A percentile compares a stretch with the other conserved stretches of the same genome.
phyloP scores from a whole-genome alignment of 768 basidiomycete genomes.

The Hemileccinum rubropunctum region DNA sequence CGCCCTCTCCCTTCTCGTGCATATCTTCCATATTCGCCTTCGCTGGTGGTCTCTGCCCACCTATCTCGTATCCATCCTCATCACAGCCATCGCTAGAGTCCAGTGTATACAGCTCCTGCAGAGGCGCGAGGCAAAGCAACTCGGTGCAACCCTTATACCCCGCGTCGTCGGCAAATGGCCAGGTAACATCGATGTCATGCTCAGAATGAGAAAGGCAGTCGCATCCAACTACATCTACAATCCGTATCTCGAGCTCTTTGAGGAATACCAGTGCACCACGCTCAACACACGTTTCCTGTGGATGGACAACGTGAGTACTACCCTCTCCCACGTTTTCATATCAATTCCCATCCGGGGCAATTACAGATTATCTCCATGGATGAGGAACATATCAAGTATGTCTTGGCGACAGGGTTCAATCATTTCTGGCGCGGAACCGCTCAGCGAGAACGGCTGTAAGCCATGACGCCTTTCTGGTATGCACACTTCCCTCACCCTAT shows the following conservation, averaged over 20 bases:
- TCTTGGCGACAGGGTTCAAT: conserved; percentile 62
- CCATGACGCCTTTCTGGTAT: not conserved
- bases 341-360: not conserved
- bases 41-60: conserved; percentile 36
- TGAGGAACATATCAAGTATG: conserved; percentile 62
- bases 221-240: conserved; percentile 60
- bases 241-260: conserved; percentile 62
- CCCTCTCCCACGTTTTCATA: not conserved
- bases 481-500: conserved; percentile 9
- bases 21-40: conserved; percentile 29
- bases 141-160: conserved; percentile 54
- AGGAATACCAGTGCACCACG: conserved; percentile 69
- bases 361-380: conserved; percentile 72
- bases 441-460: conserved; percentile 67
- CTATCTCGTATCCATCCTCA: conserved; percentile 41
- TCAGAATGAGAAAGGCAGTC: conserved; percentile 53
- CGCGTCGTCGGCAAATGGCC: conserved; percentile 69
- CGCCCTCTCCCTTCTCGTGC: conserved; percentile 32
- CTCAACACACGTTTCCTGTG: conserved; percentile 68
- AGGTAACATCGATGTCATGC: conserved; percentile 70
- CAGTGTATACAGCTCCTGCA: conserved; percentile 37
- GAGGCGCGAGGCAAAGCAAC: conserved; percentile 40
- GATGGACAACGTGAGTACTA: conserved; percentile 58
- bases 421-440: conserved; percentile 64
- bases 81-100: conserved; percentile 38